Percentiles rank a stretch among this genome's conserved stretches.
Conservation (phyloP, 805 yeast genomes). For the Nakazawaea ernobii region DNA sequence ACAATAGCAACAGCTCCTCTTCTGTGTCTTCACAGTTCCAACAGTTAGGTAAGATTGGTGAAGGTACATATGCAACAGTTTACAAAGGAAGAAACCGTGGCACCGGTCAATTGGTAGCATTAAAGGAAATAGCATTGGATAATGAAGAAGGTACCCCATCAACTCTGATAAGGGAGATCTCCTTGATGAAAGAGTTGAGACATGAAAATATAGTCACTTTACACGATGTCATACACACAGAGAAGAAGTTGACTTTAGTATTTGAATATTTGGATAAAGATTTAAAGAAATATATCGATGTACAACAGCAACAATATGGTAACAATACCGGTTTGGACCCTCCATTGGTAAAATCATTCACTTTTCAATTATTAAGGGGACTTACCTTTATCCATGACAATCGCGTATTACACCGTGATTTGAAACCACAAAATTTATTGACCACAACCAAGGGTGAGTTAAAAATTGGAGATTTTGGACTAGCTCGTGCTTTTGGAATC, state of each 20-base stretch:
- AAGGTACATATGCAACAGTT: conserved; percentile 98
- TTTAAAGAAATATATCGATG: conserved; percentile 89
- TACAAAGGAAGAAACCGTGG: conserved; percentile 86
- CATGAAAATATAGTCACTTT: conserved; percentile 89
- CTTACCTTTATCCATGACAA: conserved; percentile 84
- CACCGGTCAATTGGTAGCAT: conserved; percentile 86
- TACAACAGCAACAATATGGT: conserved; percentile 46
- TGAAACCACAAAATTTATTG: conserved; percentile 92
- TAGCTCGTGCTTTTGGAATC: conserved; percentile 96
- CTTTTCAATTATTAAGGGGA: conserved; percentile 90
- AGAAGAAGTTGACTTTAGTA: conserved; percentile 88
- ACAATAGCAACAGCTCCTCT: background rate
- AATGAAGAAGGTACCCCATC: conserved; percentile 98
- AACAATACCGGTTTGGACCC: conserved; percentile 67
- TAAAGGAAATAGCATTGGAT: conserved; percentile 91
- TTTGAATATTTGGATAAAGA: conserved; percentile 93
- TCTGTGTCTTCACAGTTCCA: conserved; percentile 9
- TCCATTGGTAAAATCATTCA: conserved; percentile 76
- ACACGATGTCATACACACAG: conserved; percentile 95
- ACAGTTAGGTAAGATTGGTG: conserved; percentile 77
- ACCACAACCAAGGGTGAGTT: conserved; percentile 87
- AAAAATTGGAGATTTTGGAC: conserved; percentile 93
- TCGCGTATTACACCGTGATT: conserved; percentile 76
- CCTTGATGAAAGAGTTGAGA: conserved; percentile 89
- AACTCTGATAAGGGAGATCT: conserved; percentile 94